phyloP scores from a whole-genome alignment of 2,329 filamentous ascomycete species.

The Paecilomyces fulvus region DNA sequence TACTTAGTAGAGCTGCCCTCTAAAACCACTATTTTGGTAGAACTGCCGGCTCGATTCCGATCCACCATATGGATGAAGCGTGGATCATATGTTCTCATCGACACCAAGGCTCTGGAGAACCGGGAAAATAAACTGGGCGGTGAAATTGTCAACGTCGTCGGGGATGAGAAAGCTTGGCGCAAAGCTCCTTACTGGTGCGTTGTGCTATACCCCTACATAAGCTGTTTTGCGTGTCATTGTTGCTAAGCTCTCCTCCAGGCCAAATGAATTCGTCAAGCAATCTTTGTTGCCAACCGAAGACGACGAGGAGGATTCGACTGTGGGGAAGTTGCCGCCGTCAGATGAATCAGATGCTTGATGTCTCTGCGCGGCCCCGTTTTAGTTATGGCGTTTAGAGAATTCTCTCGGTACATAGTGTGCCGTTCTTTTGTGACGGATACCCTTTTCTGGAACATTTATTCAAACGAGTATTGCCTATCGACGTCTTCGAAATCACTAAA shows the following conservation, averaged over 20 bases:
- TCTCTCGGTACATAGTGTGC: neutral
- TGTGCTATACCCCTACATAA: neutral
- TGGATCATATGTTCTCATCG: conserved; percentile 77
- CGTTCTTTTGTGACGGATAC: neutral
- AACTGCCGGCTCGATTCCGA: conserved; percentile 77
- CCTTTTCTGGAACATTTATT: neutral
- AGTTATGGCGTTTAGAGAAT: neutral
- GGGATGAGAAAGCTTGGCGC: conserved; percentile 85
- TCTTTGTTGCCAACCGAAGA: conserved; percentile 59
- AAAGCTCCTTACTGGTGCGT: conserved; percentile 78
- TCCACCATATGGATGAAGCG: conserved; percentile 91
- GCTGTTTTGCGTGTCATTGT: conserved; percentile 5
- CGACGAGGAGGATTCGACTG: conserved; percentile 68
- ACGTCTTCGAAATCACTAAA: neutral
- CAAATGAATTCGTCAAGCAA: conserved; percentile 66
- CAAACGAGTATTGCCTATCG: neutral
- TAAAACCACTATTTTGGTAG: conserved; percentile 60
- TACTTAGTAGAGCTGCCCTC: conserved; percentile 70
- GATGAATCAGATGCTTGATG: conserved; percentile 64
- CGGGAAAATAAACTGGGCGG: conserved; percentile 71
- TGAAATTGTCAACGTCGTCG: conserved; percentile 86
- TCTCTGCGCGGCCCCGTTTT: conserved; percentile 6
- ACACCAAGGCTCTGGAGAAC: conserved; percentile 57
- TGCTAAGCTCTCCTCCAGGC: conserved; percentile 45
- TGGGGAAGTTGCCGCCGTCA: conserved; percentile 77